Percentiles rank a stretch among this genome's conserved stretches.
Evolutionary conservation across 805 yeast genomes (phyloP).

Genomic region (Metschnikowia cubensis): DNA sequence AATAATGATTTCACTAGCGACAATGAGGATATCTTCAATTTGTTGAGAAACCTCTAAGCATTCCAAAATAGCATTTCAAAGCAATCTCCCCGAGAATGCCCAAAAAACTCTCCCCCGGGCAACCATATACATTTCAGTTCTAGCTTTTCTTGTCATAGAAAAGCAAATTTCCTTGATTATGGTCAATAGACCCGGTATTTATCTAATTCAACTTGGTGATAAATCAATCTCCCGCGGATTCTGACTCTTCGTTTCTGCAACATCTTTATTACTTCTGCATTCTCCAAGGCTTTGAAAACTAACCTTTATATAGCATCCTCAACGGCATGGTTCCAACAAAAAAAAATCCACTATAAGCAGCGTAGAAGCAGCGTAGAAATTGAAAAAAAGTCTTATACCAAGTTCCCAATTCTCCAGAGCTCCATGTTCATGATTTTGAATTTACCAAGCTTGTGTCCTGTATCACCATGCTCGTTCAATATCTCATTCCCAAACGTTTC

Average conservation of each 20-base stretch:
- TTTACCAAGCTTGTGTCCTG: conserved; percentile 39
- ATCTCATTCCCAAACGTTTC: conserved; percentile 89
- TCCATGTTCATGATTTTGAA: conserved; percentile 77
- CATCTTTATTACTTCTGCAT: conserved; percentile 4
- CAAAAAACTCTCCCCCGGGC: background rate
- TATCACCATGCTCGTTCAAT: conserved; percentile 31
- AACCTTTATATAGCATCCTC: conserved; percentile 40
- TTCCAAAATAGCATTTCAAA: conserved; percentile 3
- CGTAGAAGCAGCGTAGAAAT: background rate
- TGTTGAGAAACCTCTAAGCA: conserved; percentile 37
- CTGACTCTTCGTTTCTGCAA: background rate
- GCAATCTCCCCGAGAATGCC: background rate
- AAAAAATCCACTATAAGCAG: background rate
- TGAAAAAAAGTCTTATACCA: background rate
- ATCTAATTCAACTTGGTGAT: conserved; percentile 23
- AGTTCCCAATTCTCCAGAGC: conserved; percentile 69
- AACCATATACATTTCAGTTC: background rate
- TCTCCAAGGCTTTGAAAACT: conserved; percentile 1
- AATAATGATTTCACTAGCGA: conserved; percentile 72
- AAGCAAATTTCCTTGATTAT: conserved; percentile 13
- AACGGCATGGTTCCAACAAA: conserved; percentile 39
- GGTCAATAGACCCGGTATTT: conserved; percentile 13
- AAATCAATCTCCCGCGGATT: conserved; percentile 19
- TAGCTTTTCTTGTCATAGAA: conserved; percentile 1
- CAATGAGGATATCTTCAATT: conserved; percentile 52